A percentile compares a stretch with the other conserved stretches of the same genome.
Evolutionary conservation across 768 basidiomycete species (phyloP).

Genomic region (Coprinopsis cinerea): DNA sequence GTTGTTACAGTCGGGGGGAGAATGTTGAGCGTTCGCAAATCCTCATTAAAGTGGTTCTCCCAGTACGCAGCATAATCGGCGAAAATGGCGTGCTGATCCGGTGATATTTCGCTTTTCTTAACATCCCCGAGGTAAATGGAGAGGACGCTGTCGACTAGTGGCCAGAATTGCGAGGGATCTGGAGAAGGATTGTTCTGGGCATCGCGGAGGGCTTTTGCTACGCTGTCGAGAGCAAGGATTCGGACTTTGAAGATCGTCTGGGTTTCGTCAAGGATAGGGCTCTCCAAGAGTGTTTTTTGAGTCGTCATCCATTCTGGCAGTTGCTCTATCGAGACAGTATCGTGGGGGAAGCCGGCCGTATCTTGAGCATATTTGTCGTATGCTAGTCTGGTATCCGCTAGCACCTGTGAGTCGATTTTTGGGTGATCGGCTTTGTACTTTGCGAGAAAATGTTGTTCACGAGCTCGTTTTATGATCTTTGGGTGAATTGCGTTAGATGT

Average conservation of each 20-base stretch:
- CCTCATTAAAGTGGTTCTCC: constrained; percentile 86
- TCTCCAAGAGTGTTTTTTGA: constrained; percentile 8
- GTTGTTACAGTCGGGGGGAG: constrained; percentile 87
- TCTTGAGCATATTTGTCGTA: constrained; percentile 7
- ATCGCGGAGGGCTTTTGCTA: constrained; percentile 3
- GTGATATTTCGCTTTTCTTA: constrained; percentile 9
- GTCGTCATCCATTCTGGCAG: constrained; percentile 4
- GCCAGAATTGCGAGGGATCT: constrained; percentile 2
- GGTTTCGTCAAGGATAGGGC: constrained; percentile 8
- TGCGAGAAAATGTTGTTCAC: constrained; percentile 70
- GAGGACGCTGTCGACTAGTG: constrained; percentile 6
- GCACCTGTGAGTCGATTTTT: constrained; percentile 4
- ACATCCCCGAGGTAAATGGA: constrained; percentile 7
- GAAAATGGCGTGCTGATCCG: constrained; percentile 10
- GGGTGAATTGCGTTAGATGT: neutral
- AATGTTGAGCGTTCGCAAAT: constrained; percentile 86
- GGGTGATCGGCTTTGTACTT: constrained; percentile 31
- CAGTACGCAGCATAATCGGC: constrained; percentile 66
- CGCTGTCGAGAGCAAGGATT: constrained; percentile 9
- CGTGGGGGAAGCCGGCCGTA: constrained; percentile 9
- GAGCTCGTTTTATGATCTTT: constrained; percentile 90
- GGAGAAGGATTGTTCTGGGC: neutral
- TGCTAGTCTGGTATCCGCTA: constrained; percentile 1
- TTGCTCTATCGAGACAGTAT: constrained; percentile 7
- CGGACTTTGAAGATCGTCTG: constrained; percentile 11